phyloP scores from a whole-genome alignment of 2,329 filamentous ascomycete species.

The Clonostachys rhizophaga region DNA sequence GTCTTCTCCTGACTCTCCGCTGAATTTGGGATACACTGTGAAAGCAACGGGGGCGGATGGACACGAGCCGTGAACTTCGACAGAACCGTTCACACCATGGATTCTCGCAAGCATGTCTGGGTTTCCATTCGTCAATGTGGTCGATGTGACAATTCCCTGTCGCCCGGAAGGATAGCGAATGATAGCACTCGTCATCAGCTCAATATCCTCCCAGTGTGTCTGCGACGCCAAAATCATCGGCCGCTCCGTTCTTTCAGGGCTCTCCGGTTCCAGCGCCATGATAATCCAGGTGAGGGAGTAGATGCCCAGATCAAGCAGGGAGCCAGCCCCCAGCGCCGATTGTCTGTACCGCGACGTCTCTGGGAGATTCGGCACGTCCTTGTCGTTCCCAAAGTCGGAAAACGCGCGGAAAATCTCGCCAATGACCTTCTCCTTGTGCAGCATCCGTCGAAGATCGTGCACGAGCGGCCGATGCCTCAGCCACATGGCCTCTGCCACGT shows the following conservation, averaged over 20 bases:
- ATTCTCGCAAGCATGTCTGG: constrained; percentile 27
- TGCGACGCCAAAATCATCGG: constrained; percentile 22
- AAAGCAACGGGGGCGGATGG: constrained; percentile 26
- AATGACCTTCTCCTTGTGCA: constrained; percentile 32
- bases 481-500: constrained; percentile 41
- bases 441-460: constrained; percentile 19
- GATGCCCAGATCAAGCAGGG: constrained; percentile 35
- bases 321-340: constrained; percentile 31
- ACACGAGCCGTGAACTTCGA: constrained; percentile 26
- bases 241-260: not conserved
- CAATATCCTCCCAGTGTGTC: constrained; percentile 23
- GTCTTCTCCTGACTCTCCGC: constrained; percentile 12
- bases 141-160: constrained; percentile 34
- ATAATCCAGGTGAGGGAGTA: constrained; percentile 34
- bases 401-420: constrained; percentile 29
- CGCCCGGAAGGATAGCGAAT: constrained; percentile 28
- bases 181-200: constrained; percentile 27
- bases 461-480: constrained; percentile 34
- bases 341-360: constrained; percentile 25
- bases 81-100: constrained; percentile 29
- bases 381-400: constrained; percentile 30
- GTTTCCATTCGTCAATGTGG: constrained; percentile 6
- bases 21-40: constrained; percentile 13
- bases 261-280: constrained; percentile 19
- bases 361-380: constrained; percentile 22